Evolutionary conservation across 108 stramenopile genomes (phyloP).

Genomic region (Epipyxis sp.): DNA sequence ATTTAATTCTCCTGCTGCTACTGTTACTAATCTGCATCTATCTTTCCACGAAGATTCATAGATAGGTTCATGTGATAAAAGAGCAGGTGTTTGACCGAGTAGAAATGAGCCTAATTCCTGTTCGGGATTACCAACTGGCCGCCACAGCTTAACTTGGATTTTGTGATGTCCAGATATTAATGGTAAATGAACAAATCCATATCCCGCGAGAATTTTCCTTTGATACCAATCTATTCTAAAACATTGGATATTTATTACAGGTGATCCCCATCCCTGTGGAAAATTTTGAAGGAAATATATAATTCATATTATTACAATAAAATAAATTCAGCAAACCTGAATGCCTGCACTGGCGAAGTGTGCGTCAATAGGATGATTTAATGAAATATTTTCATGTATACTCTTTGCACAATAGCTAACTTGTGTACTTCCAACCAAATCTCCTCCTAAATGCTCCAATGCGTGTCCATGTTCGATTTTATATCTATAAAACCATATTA

Average conservation of each 20-base stretch:
- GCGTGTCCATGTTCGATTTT: not conserved
- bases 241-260: not conserved
- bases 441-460: slow-evolving; percentile 11
- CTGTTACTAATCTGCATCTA: not conserved
- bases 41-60: slow-evolving; percentile 19
- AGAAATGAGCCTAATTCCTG: slow-evolving; percentile 1
- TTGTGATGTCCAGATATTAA: not conserved
- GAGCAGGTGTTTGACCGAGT: not conserved
- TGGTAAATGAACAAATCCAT: slow-evolving; percentile 9
- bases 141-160: not conserved
- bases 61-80: not conserved
- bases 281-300: no score
- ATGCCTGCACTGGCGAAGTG: slow-evolving; percentile 13
- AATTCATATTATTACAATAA: no score
- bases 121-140: not conserved
- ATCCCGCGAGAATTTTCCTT: not conserved
- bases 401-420: not conserved
- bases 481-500: not conserved
- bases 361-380: not conserved
- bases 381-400: not conserved
- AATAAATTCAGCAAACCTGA: no score
- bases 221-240: not conserved
- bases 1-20: not conserved
- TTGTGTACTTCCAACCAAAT: not conserved
- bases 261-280: slow-evolving; percentile 13